Conservation (phyloP, 2,329 filamentous ascomycete species). For the Aspergillus sp. region DNA sequence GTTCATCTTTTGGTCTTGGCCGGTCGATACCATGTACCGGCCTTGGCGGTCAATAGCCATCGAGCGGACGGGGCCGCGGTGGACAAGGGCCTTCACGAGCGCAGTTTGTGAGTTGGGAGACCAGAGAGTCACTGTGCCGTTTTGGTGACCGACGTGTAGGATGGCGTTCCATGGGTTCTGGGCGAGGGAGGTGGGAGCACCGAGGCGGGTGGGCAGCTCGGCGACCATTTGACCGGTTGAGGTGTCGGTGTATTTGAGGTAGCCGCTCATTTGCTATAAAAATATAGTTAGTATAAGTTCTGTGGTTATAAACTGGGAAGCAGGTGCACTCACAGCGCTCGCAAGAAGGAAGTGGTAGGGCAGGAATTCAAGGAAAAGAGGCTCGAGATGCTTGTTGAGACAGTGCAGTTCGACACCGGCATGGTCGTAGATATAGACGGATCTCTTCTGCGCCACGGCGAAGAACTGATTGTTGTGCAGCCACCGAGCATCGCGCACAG, state of each 20-base stretch:
- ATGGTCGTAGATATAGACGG: slow-evolving; percentile 93
- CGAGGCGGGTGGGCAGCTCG: slow-evolving; percentile 81
- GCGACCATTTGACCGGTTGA: slow-evolving; percentile 87
- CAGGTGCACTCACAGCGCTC: slow-evolving; percentile 65
- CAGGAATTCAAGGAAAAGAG: slow-evolving; percentile 90
- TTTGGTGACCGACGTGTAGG: slow-evolving; percentile 89
- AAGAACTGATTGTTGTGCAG: slow-evolving; percentile 92
- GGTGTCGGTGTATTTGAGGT: slow-evolving; percentile 91
- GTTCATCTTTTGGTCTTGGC: slow-evolving; percentile 88
- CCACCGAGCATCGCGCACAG: slow-evolving; percentile 84
- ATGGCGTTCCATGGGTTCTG: slow-evolving; percentile 94
- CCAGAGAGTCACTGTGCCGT: slow-evolving; percentile 93
- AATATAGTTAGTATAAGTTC: not conserved
- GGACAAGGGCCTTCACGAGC: slow-evolving; percentile 86
- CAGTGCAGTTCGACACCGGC: slow-evolving; percentile 91
- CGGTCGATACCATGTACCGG: slow-evolving; percentile 91
- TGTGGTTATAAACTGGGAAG: not conserved
- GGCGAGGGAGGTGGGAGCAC: slow-evolving; percentile 76
- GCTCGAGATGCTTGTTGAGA: slow-evolving; percentile 85
- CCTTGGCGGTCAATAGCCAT: slow-evolving; percentile 86
- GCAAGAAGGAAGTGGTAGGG: slow-evolving; percentile 94
- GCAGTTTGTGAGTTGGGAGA: slow-evolving; percentile 86
- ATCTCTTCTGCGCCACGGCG: slow-evolving; percentile 93
- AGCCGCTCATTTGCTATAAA: slow-evolving; percentile 70
- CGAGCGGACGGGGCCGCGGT: slow-evolving; percentile 83